Percentiles rank a stretch among this genome's conserved stretches.
phyloP scores from a whole-genome alignment of 345 rosid genomes.

The Salix dunnii region DNA sequence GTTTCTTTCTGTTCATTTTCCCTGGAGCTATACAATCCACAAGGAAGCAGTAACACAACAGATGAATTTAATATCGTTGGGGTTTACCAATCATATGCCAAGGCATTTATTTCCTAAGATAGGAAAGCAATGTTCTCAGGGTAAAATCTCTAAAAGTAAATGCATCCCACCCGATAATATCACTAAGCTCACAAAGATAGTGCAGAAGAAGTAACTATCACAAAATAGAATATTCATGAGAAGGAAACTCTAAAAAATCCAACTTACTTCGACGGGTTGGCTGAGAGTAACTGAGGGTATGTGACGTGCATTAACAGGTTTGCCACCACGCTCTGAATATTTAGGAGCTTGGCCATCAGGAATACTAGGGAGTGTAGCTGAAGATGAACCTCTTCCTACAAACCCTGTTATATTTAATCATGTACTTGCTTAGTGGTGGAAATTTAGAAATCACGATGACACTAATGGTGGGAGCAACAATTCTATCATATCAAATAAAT shows the following conservation, averaged over 20 bases:
- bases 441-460: not conserved
- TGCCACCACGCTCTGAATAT: constrained; percentile 5
- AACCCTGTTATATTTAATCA: not conserved
- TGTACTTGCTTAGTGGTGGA: not conserved
- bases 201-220: not conserved
- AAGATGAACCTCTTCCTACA: constrained; percentile 15
- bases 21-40: too few relatives aligned
- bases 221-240: not conserved
- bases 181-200: not conserved
- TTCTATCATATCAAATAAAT: not conserved
- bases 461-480: not conserved
- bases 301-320: constrained; percentile 4
- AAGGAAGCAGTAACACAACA: too few relatives aligned
- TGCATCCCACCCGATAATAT: not conserved
- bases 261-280: constrained; percentile 14
- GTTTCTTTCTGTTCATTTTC: too few relatives aligned
- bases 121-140: too few relatives aligned
- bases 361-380: constrained; percentile 1
- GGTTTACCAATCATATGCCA: too few relatives aligned
- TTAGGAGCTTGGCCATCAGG: not conserved
- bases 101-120: too few relatives aligned
- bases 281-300: not conserved
- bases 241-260: not conserved
- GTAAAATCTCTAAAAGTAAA: not conserved
- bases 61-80: too few relatives aligned